Conservation (phyloP, 2,329 filamentous ascomycete species). For the Fonsecaea pugnacius region DNA sequence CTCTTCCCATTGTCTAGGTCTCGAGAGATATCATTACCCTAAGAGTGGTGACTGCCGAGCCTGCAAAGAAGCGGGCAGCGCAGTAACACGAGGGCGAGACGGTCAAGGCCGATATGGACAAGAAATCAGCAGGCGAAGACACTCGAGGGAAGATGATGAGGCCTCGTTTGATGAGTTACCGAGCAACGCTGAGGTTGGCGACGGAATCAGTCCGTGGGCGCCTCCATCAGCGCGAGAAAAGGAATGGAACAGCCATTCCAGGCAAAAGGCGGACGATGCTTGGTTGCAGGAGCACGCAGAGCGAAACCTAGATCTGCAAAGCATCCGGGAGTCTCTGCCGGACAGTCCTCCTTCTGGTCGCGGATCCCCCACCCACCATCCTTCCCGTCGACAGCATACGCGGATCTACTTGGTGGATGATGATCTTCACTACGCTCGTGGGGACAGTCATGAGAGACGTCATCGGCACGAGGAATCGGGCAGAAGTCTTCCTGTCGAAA, state of each 20-base stretch:
- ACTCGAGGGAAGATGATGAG: conserved; percentile 13
- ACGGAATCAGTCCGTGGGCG: conserved; percentile 31
- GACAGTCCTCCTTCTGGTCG: conserved; percentile 15
- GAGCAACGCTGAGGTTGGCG: conserved; percentile 17
- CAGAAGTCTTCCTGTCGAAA: conserved; percentile 25
- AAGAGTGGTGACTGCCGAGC: conserved; percentile 32
- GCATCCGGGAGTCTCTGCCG: conserved; percentile 29
- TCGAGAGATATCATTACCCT: conserved; percentile 34
- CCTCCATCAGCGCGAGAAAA: conserved; percentile 31
- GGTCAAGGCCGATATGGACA: conserved; percentile 35
- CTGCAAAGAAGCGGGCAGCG: conserved; percentile 34
- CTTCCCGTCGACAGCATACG: conserved; percentile 12
- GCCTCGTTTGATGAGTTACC: conserved; percentile 14
- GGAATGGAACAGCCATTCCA: conserved; percentile 33
- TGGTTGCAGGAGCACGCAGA: conserved; percentile 36
- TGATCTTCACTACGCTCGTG: conserved; percentile 14
- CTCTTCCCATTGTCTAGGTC: conserved; percentile 25
- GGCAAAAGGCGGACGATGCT: conserved; percentile 34
- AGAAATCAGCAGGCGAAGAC: conserved; percentile 24
- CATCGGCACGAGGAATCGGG: conserved; percentile 19
- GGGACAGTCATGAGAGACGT: conserved; percentile 14
- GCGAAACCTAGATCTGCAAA: conserved; percentile 32
- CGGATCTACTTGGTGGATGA: conserved; percentile 24
- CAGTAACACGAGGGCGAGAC: conserved; percentile 35
- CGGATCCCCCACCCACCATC: conserved; percentile 16